Evolutionary conservation across 1,284 basidiomycete species (phyloP).

Genomic region (Leccinum glutinopallens): DNA sequence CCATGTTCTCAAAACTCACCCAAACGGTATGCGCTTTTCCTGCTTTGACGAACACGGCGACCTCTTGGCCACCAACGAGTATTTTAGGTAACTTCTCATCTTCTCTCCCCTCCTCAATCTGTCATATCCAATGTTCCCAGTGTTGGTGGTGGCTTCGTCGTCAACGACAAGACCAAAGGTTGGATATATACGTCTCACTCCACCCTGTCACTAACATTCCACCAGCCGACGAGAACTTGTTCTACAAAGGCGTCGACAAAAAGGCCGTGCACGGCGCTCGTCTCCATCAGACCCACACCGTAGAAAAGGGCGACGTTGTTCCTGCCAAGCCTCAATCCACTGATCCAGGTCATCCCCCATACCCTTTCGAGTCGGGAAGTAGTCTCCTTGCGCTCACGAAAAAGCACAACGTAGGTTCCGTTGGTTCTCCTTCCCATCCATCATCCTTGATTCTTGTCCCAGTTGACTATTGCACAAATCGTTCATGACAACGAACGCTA

Average conservation of each 20-base stretch:
- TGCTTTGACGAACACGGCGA: conserved; percentile 83
- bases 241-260: conserved; percentile 95
- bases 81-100: conserved; percentile 61
- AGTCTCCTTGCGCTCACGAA: conserved; percentile 76
- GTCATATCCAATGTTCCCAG: conserved; percentile 37
- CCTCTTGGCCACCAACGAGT: conserved; percentile 92
- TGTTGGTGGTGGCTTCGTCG: conserved; percentile 90
- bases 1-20: conserved; percentile 76
- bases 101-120: background rate
- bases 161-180: conserved; percentile 87
- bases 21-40: conserved; percentile 92
- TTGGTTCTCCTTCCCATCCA: background rate
- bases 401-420: conserved; percentile 74
- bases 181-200: conserved; percentile 1
- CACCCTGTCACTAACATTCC: conserved; percentile 11
- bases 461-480: conserved; percentile 93
- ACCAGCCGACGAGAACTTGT: conserved; percentile 89
- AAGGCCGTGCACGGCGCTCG: conserved; percentile 76
- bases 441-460: conserved; percentile 13
- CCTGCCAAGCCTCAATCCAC: conserved; percentile 26
- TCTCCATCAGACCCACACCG: conserved; percentile 67
- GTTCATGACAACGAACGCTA: conserved; percentile 94
- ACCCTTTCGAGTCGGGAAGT: conserved; percentile 83
- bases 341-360: conserved; percentile 64
- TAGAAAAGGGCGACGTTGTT: conserved; percentile 29